Percentiles rank a stretch among this genome's conserved stretches.
Conservation (phyloP, 2,329 filamentous ascomycete genomes). For the Penicillium sp. region DNA sequence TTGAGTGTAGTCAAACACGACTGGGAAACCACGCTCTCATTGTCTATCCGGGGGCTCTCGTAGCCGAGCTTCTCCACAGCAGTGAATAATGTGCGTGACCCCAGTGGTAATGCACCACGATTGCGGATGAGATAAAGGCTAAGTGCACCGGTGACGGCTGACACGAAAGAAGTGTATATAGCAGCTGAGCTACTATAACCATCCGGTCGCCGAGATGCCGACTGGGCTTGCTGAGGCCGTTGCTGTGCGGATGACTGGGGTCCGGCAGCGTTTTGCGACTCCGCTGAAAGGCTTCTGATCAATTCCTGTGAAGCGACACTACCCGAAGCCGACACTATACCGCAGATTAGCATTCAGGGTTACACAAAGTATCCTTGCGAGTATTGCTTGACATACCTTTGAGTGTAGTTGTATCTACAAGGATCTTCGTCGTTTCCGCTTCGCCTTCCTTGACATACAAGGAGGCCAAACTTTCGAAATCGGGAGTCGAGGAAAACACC, state of each 20-base stretch:
- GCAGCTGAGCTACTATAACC: slow-evolving; percentile 37
- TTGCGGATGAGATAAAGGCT: slow-evolving; percentile 41
- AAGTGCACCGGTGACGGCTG: slow-evolving; percentile 42
- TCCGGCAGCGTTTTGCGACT: slow-evolving; percentile 27
- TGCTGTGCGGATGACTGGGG: slow-evolving; percentile 27
- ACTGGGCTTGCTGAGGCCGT: slow-evolving; percentile 28
- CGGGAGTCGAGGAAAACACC: slow-evolving; percentile 45
- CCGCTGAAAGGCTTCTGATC: slow-evolving; percentile 40
- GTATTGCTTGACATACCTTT: slow-evolving; percentile 32
- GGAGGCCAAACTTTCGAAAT: slow-evolving; percentile 40
- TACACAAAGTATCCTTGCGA: background rate
- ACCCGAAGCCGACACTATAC: slow-evolving; percentile 40
- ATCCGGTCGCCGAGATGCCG: slow-evolving; percentile 33
- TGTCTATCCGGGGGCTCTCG: slow-evolving; percentile 32
- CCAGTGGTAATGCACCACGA: slow-evolving; percentile 44
- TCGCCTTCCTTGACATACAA: slow-evolving; percentile 31
- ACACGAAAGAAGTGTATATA: slow-evolving; percentile 46
- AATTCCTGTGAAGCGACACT: slow-evolving; percentile 39
- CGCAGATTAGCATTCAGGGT: slow-evolving; percentile 5
- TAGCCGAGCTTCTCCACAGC: slow-evolving; percentile 36
- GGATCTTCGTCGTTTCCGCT: slow-evolving; percentile 34
- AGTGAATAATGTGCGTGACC: slow-evolving; percentile 46
- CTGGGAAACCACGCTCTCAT: slow-evolving; percentile 28
- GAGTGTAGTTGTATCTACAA: slow-evolving; percentile 35
- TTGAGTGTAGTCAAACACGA: slow-evolving; percentile 42